Evolutionary conservation across 768 basidiomycete species (phyloP).

Genomic region (Mycena metata): DNA sequence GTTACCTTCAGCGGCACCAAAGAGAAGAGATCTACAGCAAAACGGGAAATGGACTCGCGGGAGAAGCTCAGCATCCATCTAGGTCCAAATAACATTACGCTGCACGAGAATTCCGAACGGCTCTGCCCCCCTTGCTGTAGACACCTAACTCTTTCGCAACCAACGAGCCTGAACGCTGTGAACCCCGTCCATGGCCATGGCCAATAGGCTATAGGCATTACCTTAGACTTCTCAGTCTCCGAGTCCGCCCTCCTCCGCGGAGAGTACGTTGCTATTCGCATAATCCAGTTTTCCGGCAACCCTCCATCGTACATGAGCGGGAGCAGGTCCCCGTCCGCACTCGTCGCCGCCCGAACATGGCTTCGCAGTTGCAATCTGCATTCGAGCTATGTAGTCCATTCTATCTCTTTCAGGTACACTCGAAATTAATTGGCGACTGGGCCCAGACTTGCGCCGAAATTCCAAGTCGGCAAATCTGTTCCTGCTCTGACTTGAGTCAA

Average conservation of each 20-base stretch:
- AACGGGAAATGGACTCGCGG: too few species aligned
- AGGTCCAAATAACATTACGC: too few species aligned
- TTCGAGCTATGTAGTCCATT: not conserved
- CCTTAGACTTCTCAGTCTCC: not conserved
- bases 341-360: not conserved
- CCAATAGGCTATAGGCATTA: too few species aligned
- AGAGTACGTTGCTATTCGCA: not conserved
- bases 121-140: too few species aligned
- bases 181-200: too few species aligned
- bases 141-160: too few species aligned
- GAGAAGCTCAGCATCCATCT: too few species aligned
- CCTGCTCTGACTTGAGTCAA: too few species aligned
- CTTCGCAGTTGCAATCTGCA: not conserved
- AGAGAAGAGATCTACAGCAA: too few species aligned
- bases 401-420: conserved; percentile 1
- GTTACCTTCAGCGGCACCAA: too few species aligned
- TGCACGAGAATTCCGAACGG: too few species aligned
- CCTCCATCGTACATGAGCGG: not conserved
- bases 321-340: not conserved
- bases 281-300: not conserved
- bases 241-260: not conserved
- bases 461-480: not conserved
- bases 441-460: not conserved
- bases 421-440: conserved; percentile 3
- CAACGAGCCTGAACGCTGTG: too few species aligned